A percentile compares a stretch with the other conserved stretches of the same genome.
Conservation (phyloP, 2,329 filamentous ascomycete genomes). For the Aspergillus arachidicola region DNA sequence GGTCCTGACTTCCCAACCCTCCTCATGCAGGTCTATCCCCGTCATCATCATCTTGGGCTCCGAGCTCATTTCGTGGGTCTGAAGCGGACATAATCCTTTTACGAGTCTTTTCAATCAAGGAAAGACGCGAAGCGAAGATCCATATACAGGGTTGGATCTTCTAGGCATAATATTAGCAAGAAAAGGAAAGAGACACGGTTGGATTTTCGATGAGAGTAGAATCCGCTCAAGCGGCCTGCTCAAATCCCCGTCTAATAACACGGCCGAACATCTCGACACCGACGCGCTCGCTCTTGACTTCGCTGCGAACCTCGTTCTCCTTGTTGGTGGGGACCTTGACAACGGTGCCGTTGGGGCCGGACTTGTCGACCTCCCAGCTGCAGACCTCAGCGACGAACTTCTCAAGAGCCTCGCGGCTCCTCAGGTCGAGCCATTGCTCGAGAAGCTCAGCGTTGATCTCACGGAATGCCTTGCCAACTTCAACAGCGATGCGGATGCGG, state of each 20-base stretch:
- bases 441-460: slow-evolving; percentile 70
- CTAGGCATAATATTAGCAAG: slow-evolving; percentile 20
- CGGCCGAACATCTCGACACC: slow-evolving; percentile 55
- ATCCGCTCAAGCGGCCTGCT: slow-evolving; percentile 66
- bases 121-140: slow-evolving; percentile 8
- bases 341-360: slow-evolving; percentile 32
- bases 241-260: slow-evolving; percentile 81
- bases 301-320: slow-evolving; percentile 96
- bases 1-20: slow-evolving; percentile 26
- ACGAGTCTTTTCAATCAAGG: slow-evolving; percentile 5
- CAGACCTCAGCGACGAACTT: slow-evolving; percentile 85
- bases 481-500: slow-evolving; percentile 83
- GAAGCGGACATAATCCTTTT: slow-evolving; percentile 12
- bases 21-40: slow-evolving; percentile 23
- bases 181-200: slow-evolving; percentile 11
- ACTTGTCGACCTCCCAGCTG: slow-evolving; percentile 77
- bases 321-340: slow-evolving; percentile 87
- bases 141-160: slow-evolving; percentile 4
- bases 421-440: slow-evolving; percentile 74
- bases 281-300: slow-evolving; percentile 95
- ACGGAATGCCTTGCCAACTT: slow-evolving; percentile 79
- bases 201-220: background rate
- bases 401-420: slow-evolving; percentile 64
- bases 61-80: slow-evolving; percentile 18
- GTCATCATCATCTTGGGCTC: slow-evolving; percentile 24